A percentile compares a stretch with the other conserved stretches of the same genome.
Conservation (phyloP, 345 rosid genomes). For the Euphorbia tirucalli region DNA sequence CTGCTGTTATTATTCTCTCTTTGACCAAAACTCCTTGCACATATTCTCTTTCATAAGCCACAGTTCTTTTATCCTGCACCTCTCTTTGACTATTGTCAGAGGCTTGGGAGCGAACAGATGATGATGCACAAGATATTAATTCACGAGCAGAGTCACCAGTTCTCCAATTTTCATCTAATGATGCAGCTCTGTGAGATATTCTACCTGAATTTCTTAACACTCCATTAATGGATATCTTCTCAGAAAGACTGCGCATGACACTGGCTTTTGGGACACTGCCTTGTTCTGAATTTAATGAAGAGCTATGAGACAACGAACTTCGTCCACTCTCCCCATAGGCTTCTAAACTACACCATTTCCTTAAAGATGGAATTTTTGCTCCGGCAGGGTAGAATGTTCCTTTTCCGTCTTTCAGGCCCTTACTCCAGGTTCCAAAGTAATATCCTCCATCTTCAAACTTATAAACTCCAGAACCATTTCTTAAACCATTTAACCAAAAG, state of each 20-base stretch:
- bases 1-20: slow-evolving; percentile 44
- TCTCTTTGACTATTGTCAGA: slow-evolving; percentile 46
- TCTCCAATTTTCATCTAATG: slow-evolving; percentile 39
- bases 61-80: slow-evolving; percentile 33
- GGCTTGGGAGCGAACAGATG: slow-evolving; percentile 33
- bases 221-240: slow-evolving; percentile 46
- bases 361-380: slow-evolving; percentile 63
- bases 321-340: slow-evolving; percentile 47
- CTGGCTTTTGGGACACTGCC: slow-evolving; percentile 32
- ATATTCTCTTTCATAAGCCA: slow-evolving; percentile 80
- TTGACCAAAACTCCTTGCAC: slow-evolving; percentile 83
- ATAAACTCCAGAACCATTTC: slow-evolving; percentile 82
- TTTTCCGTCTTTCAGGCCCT: slow-evolving; percentile 83
- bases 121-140: slow-evolving; percentile 30
- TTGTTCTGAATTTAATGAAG: slow-evolving; percentile 47
- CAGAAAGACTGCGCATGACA: slow-evolving; percentile 50
- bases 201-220: slow-evolving; percentile 43
- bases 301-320: slow-evolving; percentile 40
- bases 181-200: slow-evolving; percentile 42
- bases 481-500: slow-evolving; percentile 71
- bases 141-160: slow-evolving; percentile 38
- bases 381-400: slow-evolving; percentile 84
- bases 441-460: slow-evolving; percentile 74
- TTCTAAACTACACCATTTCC: slow-evolving; percentile 47
- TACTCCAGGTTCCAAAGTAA: slow-evolving; percentile 80